Base-by-base conservation (phyloP, 768 basidiomycete genomes). In the Xerocomus brunneocitrinus region DNA sequence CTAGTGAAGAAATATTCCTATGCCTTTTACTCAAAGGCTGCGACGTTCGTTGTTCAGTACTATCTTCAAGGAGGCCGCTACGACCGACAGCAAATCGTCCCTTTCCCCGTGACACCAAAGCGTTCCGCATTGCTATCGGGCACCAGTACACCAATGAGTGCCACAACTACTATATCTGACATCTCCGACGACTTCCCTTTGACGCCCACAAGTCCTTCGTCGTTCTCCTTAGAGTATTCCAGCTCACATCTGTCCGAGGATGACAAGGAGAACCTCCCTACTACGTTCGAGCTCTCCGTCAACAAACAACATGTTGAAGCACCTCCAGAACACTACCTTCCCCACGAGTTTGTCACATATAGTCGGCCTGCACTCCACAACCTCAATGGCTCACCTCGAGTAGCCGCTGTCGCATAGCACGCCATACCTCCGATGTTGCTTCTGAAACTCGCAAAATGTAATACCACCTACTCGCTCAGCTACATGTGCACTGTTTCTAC, bases 1-100 rank as follows among this genome's bases (percentile, higher is more conserved):
- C 77, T 98, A 64, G 84, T 98, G 67, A 93, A 95, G 77, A 99
- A 99, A 76, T 98, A 99, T 74, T 95, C 95, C 5, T 94, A 91
- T 62, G 87, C 87, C 40, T 97, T 95, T 74, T 98, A 95, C 74
- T 93, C 91, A 46, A 95, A 94, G 73, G 92, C 94, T 1, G 94
- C 95, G 24, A 92, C 89, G 24, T 84, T 91, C 67, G 91, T 93
- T 56, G 85, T 94, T 34, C 91, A 98, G 68, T 93, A 85, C 73
- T 99, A 98, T 68, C 84, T 98, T 46, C 83, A 89, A 64, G 95
- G 94, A 47, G 85, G 85, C 41, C 87, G 83, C 49, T 91, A 87
- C 67, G 66, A 74, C 55, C 78, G 76, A 38, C 79, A 81, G 36
- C 64, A 71, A 28, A 58, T 69, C 31, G 55, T 67, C 16, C 62